Base-by-base conservation (phyloP, 805 yeast genomes). In the Jamesozyma gamospora region DNA sequence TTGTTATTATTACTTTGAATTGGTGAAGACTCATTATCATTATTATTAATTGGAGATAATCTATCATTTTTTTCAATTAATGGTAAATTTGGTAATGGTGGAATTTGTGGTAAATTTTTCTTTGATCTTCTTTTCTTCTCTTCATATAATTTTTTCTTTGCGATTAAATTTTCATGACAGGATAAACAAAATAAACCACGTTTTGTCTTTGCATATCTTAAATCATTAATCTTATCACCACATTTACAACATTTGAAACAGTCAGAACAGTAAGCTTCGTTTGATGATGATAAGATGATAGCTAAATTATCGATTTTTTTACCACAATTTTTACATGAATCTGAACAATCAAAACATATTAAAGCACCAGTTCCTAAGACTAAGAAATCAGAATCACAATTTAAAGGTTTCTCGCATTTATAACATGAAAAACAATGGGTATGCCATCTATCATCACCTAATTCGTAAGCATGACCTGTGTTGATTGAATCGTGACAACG, bases 401-500 rank as follows among this genome's bases (percentile, higher is more conserved):
- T 95, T 40, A 92, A 65, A 28, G 79, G 72, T 50, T 75, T 72
- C 28, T 73, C 68, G 61, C 98, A 92, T 49, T 81, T 81, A 40
- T 94, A 82, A 62, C 98, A 92, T 35, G 77, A 71, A 63, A 92
- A 92, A 63, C 98, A 92, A 46, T 82, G 74, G 41, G 86, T 82
- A 60, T 92, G 98, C 98, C 98, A 92, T 47, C 95, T 75, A 56
- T 86, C 90, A 21, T 82, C 94, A 18, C 95, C 95, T 36, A 90
- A 67, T 58, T 90, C 97, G 57, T 86, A 92, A 3, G 97, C 97
- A 48, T 88, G 94, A 26, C 96, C 96, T 52, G 85, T 94, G 15
- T 74, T 73, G 36, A 90, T 83, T 21, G 80, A 65, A 42, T 70
- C 55, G 30, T 64, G 53, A 47, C 79, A 74, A 39, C 69, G 51